Conservation (phyloP, 2,329 filamentous ascomycete species). For the Penicillium freii region DNA sequence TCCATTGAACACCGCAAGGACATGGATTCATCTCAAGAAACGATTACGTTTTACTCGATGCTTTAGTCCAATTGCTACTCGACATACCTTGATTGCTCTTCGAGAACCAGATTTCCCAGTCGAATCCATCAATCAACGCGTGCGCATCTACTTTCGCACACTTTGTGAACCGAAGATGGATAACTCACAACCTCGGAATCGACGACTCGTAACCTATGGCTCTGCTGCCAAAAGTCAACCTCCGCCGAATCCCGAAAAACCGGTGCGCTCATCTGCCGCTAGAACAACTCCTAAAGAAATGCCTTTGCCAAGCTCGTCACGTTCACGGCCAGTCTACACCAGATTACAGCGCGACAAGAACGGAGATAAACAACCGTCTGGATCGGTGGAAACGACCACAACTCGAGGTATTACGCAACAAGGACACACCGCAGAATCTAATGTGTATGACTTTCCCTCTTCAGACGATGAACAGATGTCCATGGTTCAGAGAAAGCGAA, state of each 20-base stretch:
- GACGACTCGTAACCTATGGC: slow-evolving; percentile 41
- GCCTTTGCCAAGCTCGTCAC: background rate
- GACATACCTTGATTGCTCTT: background rate
- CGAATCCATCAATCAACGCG: background rate
- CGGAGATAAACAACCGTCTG: slow-evolving; percentile 1
- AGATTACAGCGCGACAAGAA: slow-evolving; percentile 2
- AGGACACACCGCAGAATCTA: slow-evolving; percentile 5
- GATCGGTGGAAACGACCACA: background rate
- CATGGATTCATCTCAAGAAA: slow-evolving; percentile 1
- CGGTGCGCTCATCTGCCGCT: background rate
- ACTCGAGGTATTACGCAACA: background rate
- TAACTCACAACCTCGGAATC: slow-evolving; percentile 21
- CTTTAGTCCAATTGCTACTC: background rate
- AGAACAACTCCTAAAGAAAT: background rate
- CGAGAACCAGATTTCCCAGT: background rate
- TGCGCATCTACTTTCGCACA: background rate
- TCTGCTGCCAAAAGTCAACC: slow-evolving; percentile 24
- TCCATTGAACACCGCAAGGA: slow-evolving; percentile 1
- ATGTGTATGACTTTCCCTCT: slow-evolving; percentile 29
- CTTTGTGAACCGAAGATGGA: slow-evolving; percentile 18
- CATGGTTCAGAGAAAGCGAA: slow-evolving; percentile 22
- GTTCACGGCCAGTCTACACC: background rate
- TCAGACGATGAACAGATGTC: slow-evolving; percentile 27
- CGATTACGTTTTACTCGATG: background rate
- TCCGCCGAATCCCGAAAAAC: background rate